Evolutionary conservation across 78 protist genomes (phyloP).

Genomic region (Dictyostelium brefeldianum): DNA sequence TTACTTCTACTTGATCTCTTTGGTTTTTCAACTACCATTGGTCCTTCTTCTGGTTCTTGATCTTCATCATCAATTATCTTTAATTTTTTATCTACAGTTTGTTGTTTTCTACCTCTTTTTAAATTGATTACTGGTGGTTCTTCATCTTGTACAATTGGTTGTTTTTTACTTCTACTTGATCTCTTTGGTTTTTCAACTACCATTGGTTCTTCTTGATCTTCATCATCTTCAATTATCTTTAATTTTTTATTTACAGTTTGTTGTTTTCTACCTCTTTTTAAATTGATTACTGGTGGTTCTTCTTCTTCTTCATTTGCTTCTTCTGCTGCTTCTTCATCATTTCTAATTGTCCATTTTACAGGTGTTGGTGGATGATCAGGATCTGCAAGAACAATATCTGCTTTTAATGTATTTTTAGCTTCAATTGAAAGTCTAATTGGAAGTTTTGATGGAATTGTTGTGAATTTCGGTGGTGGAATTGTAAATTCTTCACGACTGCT

Average conservation of each 20-base stretch:
- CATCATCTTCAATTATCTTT: not conserved
- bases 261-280: constrained; percentile 22
- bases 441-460: not conserved
- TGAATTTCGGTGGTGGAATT: not conserved
- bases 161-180: not conserved
- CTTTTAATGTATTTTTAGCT: not conserved
- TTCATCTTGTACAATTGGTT: not conserved
- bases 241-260: not conserved
- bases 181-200: not conserved
- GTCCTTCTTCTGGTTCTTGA: not conserved
- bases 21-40: not conserved
- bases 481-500: not conserved
- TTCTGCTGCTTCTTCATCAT: not conserved
- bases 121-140: not conserved
- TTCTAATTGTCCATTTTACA: constrained; percentile 6
- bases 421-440: constrained; percentile 6
- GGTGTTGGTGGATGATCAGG: not conserved
- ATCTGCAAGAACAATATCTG: not conserved
- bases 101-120: constrained; percentile 26
- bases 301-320: not conserved
- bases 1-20: not conserved
- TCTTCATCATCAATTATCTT: not conserved
- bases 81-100: not conserved
- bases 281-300: not conserved
- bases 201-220: not conserved